Evolutionary conservation across 257 asterid species (phyloP).

Genomic region (Solanum medicagineum): DNA sequence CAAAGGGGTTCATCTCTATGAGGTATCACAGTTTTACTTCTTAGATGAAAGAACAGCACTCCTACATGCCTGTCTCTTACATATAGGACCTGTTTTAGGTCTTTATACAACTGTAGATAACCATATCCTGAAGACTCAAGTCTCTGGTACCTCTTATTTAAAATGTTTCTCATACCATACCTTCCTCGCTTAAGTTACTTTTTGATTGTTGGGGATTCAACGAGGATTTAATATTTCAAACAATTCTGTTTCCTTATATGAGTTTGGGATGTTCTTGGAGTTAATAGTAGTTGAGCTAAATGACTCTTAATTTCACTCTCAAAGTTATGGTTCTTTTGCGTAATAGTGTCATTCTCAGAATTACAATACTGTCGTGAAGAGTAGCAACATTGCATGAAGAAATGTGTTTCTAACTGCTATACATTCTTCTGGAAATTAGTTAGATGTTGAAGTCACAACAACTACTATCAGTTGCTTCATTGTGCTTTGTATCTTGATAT

Average conservation of each 20-base stretch:
- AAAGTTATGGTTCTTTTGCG: background rate
- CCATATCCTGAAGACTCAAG: background rate
- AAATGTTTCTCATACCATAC: background rate
- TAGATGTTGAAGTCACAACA: background rate
- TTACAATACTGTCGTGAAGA: background rate
- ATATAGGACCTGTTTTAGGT: background rate
- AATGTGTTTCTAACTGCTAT: background rate
- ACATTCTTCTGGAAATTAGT: background rate
- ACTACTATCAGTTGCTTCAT: background rate
- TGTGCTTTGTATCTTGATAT: too few species aligned
- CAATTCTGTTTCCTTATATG: background rate
- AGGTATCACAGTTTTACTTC: slow-evolving; percentile 34
- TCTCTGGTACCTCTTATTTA: background rate
- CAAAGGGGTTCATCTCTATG: slow-evolving; percentile 40
- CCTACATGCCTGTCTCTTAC: background rate
- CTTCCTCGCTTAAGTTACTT: background rate
- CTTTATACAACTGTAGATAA: background rate
- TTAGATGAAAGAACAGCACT: background rate
- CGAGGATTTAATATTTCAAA: background rate
- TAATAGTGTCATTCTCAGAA: background rate
- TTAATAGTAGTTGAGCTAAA: background rate
- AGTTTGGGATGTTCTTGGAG: background rate
- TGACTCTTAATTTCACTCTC: background rate
- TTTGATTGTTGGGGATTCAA: background rate
- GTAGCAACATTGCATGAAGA: background rate